Conservation (phyloP, 331 rosid genomes). For the Quercus tomentella region DNA sequence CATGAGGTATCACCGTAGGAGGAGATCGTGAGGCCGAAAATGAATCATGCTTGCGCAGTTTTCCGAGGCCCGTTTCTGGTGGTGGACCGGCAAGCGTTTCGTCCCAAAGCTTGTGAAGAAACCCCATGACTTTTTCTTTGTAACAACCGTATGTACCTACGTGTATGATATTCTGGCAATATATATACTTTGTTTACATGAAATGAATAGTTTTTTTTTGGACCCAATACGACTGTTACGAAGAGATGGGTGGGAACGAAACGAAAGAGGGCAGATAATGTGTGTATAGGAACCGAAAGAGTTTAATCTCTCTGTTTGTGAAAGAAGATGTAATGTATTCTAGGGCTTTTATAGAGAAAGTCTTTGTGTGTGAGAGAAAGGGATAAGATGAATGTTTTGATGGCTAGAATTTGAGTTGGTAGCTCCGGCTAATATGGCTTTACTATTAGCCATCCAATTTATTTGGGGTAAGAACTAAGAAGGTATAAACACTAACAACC, state of each 20-base stretch:
- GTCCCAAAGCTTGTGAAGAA: conserved; percentile 93
- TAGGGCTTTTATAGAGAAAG: conserved; percentile 33
- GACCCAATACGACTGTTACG: conserved; percentile 31
- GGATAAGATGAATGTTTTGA: not conserved
- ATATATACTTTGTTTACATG: too few relatives aligned
- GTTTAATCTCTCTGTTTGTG: not conserved
- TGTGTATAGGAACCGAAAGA: not conserved
- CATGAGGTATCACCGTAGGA: conserved; percentile 1
- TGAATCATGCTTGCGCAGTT: conserved; percentile 72
- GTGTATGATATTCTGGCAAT: too few relatives aligned
- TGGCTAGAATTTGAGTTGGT: conserved; percentile 11
- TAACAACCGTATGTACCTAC: conserved; percentile 24
- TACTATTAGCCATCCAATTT: conserved; percentile 30
- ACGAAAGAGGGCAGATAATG: conserved; percentile 30
- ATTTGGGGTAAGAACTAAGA: not conserved
- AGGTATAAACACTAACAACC: not conserved
- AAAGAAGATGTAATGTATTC: not conserved
- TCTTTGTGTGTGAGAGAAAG: not conserved
- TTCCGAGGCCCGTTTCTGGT: conserved; percentile 90
- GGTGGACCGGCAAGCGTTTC: conserved; percentile 95
- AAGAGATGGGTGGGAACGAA: conserved; percentile 47
- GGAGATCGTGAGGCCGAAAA: conserved; percentile 21
- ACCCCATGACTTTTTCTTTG: conserved; percentile 48
- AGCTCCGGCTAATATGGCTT: conserved; percentile 41
- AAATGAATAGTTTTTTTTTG: too few relatives aligned